A percentile compares a stretch with the other conserved stretches of the same genome.
These are phyloP conservation scores for Colletotrichum tofieldiae DNA, from an alignment of 2,329 filamentous ascomycete species.

Conservation along the genomic window DNA sequence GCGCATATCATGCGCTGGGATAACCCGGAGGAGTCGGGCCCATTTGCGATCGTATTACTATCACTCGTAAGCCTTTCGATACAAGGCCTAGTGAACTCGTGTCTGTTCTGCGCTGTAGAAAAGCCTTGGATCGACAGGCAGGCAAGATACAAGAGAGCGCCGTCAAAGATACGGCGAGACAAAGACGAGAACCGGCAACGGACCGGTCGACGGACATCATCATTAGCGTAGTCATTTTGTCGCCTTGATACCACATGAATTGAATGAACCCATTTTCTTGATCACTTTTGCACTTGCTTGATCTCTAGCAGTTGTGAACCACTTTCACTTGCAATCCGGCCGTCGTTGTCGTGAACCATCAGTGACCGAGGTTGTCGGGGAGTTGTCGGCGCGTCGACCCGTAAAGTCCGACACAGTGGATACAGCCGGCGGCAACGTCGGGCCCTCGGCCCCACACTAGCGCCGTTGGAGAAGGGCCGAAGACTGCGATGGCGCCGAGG, in stretches of 20 bases:
- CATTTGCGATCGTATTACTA: conserved; percentile 70
- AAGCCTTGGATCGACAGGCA: conserved; percentile 71
- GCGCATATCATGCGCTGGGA: conserved; percentile 74
- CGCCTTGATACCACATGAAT: conserved; percentile 41
- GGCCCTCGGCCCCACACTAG: not conserved
- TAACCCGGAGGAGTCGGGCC: conserved; percentile 47
- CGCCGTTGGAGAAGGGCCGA: not conserved
- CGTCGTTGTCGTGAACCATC: too few species aligned
- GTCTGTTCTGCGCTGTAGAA: conserved; percentile 79
- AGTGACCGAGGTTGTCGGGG: too few species aligned
- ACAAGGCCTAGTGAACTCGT: conserved; percentile 78
- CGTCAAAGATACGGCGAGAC: conserved; percentile 30
- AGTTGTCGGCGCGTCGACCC: not conserved
- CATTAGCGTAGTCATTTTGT: conserved; percentile 35
- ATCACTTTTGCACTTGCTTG: not conserved
- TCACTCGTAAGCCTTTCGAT: conserved; percentile 72
- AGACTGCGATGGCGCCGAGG: not conserved
- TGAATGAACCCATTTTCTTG: conserved; percentile 19
- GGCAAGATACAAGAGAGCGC: conserved; percentile 24
- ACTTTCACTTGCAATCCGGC: too few species aligned
- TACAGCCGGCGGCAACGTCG: not conserved
- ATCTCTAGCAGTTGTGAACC: too few species aligned
- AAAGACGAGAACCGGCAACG: conserved; percentile 36
- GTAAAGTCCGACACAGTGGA: not conserved
- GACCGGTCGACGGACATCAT: conserved; percentile 31